Conservation (phyloP, 78 protist genomes). For the Pigoraptor vietnamica region DNA sequence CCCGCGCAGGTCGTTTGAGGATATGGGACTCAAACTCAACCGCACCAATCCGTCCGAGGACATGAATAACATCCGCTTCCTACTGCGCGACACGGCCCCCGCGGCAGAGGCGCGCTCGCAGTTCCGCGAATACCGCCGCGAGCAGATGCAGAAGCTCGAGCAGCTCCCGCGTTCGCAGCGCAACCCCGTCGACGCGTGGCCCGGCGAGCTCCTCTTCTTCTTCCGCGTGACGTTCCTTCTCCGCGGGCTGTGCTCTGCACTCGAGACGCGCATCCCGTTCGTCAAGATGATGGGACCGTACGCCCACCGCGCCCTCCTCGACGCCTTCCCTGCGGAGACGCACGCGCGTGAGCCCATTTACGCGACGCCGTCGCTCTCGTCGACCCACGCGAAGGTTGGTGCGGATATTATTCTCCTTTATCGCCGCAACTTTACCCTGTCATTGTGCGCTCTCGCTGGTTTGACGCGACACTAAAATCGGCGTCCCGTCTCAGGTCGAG, state of each 20-base stretch:
- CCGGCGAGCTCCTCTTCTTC: conserved; percentile 15
- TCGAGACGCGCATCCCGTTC: background rate
- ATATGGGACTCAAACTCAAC: conserved; percentile 6
- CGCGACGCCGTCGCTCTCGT: too few species aligned
- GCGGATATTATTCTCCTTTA: too few species aligned
- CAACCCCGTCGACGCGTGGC: conserved; percentile 20
- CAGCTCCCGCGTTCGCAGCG: conserved; percentile 1
- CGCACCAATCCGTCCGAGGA: background rate
- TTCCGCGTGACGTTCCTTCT: conserved; percentile 6
- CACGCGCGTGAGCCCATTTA: background rate
- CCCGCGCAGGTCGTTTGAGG: background rate
- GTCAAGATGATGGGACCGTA: background rate
- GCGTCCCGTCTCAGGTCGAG: background rate
- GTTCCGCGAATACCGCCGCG: background rate
- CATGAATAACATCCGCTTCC: background rate
- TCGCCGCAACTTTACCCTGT: too few species aligned
- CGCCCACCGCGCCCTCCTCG: conserved; percentile 6
- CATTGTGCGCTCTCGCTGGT: too few species aligned
- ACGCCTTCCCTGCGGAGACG: too few species aligned
- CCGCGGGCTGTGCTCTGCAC: conserved; percentile 2
- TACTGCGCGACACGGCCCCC: background rate
- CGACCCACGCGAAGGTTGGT: too few species aligned
- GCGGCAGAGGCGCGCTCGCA: background rate
- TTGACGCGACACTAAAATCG: background rate
- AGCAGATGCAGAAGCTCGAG: background rate